Base-by-base conservation (phyloP, 1,284 basidiomycete genomes). In the Dichomitus squalens region DNA sequence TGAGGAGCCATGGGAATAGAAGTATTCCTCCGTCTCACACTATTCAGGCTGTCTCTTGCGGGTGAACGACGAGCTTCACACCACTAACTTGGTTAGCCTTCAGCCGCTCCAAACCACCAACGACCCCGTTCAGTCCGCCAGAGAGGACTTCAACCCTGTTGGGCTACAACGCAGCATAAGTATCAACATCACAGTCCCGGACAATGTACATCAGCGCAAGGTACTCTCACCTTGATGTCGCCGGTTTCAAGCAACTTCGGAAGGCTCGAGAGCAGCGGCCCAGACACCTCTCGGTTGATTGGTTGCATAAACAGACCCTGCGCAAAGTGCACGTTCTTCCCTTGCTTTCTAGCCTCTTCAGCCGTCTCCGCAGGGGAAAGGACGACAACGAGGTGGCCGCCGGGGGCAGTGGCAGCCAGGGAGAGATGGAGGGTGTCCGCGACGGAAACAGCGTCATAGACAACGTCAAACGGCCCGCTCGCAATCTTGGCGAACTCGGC, bases 11-110 rank as follows among this genome's bases (percentile, higher is more conserved):
- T n/a, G n/a, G n/a, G n/a, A n/a, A n/a, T n/a, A n/a, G n/a, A n/a
- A n/a, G n/a, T n/a, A n/a, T n/a, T n/a, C n/a, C n/a, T n/a, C n/a
- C n/a, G n/a, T n/a, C n/a, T n/a, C n/a, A n/a, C n/a, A n/a, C n/a
- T n/a, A n/a, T n/a, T n/a, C n/a, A n/a, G n/a, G n/a, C 29, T 11
- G 29, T 31, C 11, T 84, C 79, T 47, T 77, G 75, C 2, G 82
- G 82, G 46, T 68, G 75, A 3, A 63, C 78, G 8, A 85, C 73
- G 11, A 86, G 66, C 64, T 86, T 85, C 18, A 68, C 64, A 1
- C 76, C 81, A 27, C 79, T 83, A 12, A 85, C 73, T 50, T 75
- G 57, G 6, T 74, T 69, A 3, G 66, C 63, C 61, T 72, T 66
- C 65, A 85, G 52, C 55, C 72, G 69, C 27, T 75, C 68, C 53